Conservation (phyloP, 1,284 basidiomycete genomes). For the Puccinia coronata region DNA sequence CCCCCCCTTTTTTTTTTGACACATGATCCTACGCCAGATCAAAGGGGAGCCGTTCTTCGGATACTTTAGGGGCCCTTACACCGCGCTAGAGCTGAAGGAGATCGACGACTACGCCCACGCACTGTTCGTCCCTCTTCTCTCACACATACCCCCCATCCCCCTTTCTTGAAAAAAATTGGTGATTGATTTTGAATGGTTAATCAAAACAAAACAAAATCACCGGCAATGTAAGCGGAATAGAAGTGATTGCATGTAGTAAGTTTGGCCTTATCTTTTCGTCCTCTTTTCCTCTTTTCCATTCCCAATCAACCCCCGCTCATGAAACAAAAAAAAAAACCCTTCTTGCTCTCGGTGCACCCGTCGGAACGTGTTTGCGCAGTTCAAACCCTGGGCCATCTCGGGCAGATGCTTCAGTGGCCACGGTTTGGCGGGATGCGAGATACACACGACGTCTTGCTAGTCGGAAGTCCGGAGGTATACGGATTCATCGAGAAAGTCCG, state of each 20-base stretch:
- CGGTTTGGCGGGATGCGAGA: slow-evolving; percentile 58
- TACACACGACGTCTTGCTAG: slow-evolving; percentile 59
- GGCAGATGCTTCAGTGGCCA: slow-evolving; percentile 61
- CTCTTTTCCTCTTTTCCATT: neutral
- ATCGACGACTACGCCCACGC: slow-evolving; percentile 59
- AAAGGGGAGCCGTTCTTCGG: slow-evolving; percentile 60
- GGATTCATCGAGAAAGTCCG: slow-evolving; percentile 57
- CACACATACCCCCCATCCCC: neutral
- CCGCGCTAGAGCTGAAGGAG: slow-evolving; percentile 55
- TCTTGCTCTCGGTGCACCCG: neutral
- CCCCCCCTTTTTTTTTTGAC: neutral
- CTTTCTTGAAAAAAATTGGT: neutral
- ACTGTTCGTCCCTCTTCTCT: slow-evolving; percentile 48
- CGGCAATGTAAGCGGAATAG: slow-evolving; percentile 53
- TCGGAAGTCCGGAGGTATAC: slow-evolving; percentile 58
- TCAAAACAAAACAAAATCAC: neutral
- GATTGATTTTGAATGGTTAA: neutral
- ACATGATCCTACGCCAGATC: slow-evolving; percentile 52
- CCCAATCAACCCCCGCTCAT: neutral
- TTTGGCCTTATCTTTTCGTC: neutral
- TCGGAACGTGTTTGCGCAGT: slow-evolving; percentile 46
- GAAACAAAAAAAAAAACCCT: neutral
- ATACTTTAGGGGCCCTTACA: slow-evolving; percentile 57
- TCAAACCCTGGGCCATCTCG: slow-evolving; percentile 60
- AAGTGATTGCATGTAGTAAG: slow-evolving; percentile 54